Evolutionary conservation across 2,329 filamentous ascomycete genomes (phyloP).

Genomic region (Ceratocystis cacaofunesta): DNA sequence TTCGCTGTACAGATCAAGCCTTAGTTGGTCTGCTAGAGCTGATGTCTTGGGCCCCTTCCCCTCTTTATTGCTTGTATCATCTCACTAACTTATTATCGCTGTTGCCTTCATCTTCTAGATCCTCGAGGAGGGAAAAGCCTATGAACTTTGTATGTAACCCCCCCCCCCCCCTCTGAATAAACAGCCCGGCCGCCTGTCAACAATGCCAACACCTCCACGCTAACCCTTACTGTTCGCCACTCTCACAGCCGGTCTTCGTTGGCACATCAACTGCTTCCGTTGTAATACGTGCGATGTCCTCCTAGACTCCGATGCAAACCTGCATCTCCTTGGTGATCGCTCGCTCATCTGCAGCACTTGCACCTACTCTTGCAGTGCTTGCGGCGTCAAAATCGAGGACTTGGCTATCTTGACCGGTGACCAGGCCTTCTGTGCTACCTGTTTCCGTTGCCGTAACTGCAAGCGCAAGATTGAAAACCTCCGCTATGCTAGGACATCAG

Average conservation of each 20-base stretch:
- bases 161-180: too few relatives aligned
- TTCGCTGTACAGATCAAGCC: too few relatives aligned
- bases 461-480: conserved; percentile 98
- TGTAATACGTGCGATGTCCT: conserved; percentile 92
- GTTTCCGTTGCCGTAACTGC: conserved; percentile 94
- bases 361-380: conserved; percentile 96
- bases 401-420: conserved; percentile 93
- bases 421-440: conserved; percentile 93
- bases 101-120: conserved; percentile 42
- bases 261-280: conserved; percentile 98
- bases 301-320: conserved; percentile 94
- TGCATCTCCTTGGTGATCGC: conserved; percentile 90
- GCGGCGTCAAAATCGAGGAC: conserved; percentile 95
- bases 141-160: conserved; percentile 65
- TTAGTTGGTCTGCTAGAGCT: too few relatives aligned
- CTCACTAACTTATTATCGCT: neutral
- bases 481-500: conserved; percentile 89
- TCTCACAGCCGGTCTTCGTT: conserved; percentile 69
- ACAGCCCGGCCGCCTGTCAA: neutral
- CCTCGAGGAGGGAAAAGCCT: conserved; percentile 94
- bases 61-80: too few relatives aligned
- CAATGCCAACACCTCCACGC: neutral
- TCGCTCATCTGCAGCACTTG: conserved; percentile 99
- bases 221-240: neutral
- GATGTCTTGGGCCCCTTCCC: too few relatives aligned